Evolutionary conservation across 176 grass and related monocot genomes (phyloP).

Genomic region (Carex parvula): DNA sequence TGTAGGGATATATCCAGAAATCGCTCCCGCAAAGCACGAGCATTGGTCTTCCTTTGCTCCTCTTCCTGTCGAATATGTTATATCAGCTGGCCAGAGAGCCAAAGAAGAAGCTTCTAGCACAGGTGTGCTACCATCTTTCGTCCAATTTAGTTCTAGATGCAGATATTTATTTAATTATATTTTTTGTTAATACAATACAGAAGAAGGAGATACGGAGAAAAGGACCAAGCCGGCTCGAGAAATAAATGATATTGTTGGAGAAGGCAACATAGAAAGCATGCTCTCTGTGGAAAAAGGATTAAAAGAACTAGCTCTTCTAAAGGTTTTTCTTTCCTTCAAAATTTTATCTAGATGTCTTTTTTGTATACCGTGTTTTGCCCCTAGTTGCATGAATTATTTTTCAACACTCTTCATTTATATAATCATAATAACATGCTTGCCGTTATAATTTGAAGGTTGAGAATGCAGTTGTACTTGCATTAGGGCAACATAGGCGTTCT

Average conservation of each 20-base stretch:
- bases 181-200: constrained; percentile 26
- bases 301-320: constrained; percentile 75
- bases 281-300: constrained; percentile 92
- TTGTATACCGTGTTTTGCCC: not conserved
- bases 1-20: constrained; percentile 82
- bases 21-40: constrained; percentile 76
- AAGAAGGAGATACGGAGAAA: constrained; percentile 36
- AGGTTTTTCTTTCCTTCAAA: constrained; percentile 43
- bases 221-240: constrained; percentile 47
- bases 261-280: constrained; percentile 94
- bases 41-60: constrained; percentile 94
- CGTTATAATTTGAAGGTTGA: constrained; percentile 56
- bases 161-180: constrained; percentile 4
- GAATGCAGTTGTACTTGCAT: constrained; percentile 80
- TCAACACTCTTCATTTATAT: constrained; percentile 14
- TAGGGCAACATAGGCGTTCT: constrained; percentile 53
- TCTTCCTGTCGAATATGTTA: constrained; percentile 87
- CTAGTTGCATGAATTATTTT: not conserved
- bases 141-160: not conserved
- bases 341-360: constrained; percentile 8
- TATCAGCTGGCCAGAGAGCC: constrained; percentile 72
- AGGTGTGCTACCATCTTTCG: constrained; percentile 6
- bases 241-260: constrained; percentile 60
- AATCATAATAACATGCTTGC: not conserved
- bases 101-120: constrained; percentile 51